Percentiles rank a stretch among this genome's conserved stretches.
These are phyloP conservation scores for Rehmannia glutinosa DNA, from an alignment of 257 asterid species.

Conservation along the genomic window DNA sequence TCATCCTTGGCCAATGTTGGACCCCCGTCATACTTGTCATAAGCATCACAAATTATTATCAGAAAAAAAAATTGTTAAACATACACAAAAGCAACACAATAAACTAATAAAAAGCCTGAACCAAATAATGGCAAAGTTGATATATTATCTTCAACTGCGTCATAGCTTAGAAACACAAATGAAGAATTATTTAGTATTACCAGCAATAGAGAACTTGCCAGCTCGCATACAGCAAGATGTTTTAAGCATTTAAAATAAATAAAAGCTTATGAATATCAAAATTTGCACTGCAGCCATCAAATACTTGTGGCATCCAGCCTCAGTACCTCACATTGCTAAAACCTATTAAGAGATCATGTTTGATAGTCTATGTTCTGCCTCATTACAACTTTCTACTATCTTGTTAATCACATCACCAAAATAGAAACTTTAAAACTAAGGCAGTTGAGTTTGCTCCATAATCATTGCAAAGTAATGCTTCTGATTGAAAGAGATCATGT, in stretches of 20 bases:
- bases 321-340: background rate
- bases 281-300: background rate
- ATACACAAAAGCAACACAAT: slow-evolving; percentile 1
- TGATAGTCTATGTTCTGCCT: background rate
- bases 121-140: background rate
- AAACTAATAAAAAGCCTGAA: slow-evolving; percentile 9
- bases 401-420: background rate
- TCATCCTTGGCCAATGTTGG: slow-evolving; percentile 71
- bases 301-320: background rate
- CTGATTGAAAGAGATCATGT: background rate
- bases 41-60: slow-evolving; percentile 31
- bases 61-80: slow-evolving; percentile 22
- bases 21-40: slow-evolving; percentile 81
- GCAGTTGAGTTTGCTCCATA: background rate
- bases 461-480: background rate
- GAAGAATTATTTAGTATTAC: background rate
- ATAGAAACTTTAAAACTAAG: background rate
- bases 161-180: background rate
- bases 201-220: background rate
- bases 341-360: background rate
- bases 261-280: background rate
- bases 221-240: background rate
- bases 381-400: background rate
- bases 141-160: background rate
- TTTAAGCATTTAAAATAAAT: background rate